These are phyloP conservation scores for Emericellopsis atlantica DNA, from an alignment of 2,329 filamentous ascomycete species.

Conservation along the genomic window DNA sequence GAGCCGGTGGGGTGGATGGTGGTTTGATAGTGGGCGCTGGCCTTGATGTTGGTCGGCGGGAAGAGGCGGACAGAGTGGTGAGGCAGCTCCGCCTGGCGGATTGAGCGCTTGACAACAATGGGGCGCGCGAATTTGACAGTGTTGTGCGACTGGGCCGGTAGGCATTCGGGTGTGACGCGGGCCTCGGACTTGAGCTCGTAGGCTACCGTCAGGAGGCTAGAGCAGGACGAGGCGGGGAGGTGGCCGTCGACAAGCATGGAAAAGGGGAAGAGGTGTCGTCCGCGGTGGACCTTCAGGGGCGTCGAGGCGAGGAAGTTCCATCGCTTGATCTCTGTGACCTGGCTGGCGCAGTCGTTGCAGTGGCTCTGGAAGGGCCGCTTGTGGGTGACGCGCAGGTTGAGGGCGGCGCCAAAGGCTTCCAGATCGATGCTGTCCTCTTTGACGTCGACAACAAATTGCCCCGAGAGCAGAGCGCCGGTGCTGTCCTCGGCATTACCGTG, in stretches of 20 bases:
- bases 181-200: slow-evolving; percentile 67
- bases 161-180: slow-evolving; percentile 31
- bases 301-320: slow-evolving; percentile 61
- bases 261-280: slow-evolving; percentile 72
- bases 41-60: slow-evolving; percentile 87
- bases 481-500: slow-evolving; percentile 65
- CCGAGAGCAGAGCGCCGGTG: slow-evolving; percentile 74
- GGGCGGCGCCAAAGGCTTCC: slow-evolving; percentile 58
- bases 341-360: slow-evolving; percentile 64
- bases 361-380: slow-evolving; percentile 73
- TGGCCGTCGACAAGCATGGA: slow-evolving; percentile 76
- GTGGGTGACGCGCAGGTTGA: slow-evolving; percentile 59
- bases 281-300: slow-evolving; percentile 35
- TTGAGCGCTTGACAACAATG: slow-evolving; percentile 66
- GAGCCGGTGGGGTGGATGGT: slow-evolving; percentile 78
- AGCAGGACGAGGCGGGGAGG: slow-evolving; percentile 73
- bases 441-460: slow-evolving; percentile 65
- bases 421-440: slow-evolving; percentile 54
- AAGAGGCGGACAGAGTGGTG: slow-evolving; percentile 91
- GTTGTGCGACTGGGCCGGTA: slow-evolving; percentile 23
- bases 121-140: slow-evolving; percentile 51
- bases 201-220: slow-evolving; percentile 57
- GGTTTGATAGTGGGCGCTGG: slow-evolving; percentile 68
- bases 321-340: slow-evolving; percentile 59
- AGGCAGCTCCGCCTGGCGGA: slow-evolving; percentile 60